A percentile compares a stretch with the other conserved stretches of the same genome.
Evolutionary conservation across 306 rosid species (phyloP).

Genomic region (Clitoria ternatea): DNA sequence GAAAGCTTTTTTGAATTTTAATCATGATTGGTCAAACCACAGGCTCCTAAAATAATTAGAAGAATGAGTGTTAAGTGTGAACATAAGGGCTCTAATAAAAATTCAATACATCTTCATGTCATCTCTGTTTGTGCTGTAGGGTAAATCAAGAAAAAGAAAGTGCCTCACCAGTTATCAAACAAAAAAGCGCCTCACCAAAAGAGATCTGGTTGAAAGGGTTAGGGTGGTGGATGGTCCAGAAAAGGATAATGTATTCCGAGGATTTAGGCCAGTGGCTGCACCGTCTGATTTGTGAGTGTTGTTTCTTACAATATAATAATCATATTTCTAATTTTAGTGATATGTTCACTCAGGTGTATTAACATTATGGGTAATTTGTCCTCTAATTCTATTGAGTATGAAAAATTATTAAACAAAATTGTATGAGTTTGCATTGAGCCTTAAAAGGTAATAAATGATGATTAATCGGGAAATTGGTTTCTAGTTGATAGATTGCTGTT

Average conservation of each 20-base stretch:
- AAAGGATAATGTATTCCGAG: conserved; percentile 53
- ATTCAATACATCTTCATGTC: background rate
- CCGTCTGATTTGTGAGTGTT: conserved; percentile 63
- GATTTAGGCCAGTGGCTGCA: conserved; percentile 68
- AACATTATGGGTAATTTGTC: background rate
- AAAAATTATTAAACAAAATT: background rate
- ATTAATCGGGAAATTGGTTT: background rate
- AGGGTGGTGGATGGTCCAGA: conserved; percentile 49
- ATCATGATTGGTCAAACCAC: too few species aligned
- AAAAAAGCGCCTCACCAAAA: conserved; percentile 64
- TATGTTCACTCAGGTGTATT: background rate
- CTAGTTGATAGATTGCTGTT: background rate
- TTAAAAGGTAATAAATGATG: background rate
- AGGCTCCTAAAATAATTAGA: too few species aligned
- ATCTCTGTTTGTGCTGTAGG: conserved; percentile 39
- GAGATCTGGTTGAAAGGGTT: conserved; percentile 60
- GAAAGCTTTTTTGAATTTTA: too few species aligned
- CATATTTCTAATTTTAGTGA: background rate
- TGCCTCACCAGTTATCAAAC: background rate
- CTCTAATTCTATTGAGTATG: background rate
- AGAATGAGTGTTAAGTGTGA: too few species aligned
- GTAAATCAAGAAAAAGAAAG: conserved; percentile 25
- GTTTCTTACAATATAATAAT: conserved; percentile 10
- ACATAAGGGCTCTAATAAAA: too few species aligned
- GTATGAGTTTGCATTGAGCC: background rate